Conservation (phyloP, 2,329 filamentous ascomycete species). For the Amauroascus verrucosus region DNA sequence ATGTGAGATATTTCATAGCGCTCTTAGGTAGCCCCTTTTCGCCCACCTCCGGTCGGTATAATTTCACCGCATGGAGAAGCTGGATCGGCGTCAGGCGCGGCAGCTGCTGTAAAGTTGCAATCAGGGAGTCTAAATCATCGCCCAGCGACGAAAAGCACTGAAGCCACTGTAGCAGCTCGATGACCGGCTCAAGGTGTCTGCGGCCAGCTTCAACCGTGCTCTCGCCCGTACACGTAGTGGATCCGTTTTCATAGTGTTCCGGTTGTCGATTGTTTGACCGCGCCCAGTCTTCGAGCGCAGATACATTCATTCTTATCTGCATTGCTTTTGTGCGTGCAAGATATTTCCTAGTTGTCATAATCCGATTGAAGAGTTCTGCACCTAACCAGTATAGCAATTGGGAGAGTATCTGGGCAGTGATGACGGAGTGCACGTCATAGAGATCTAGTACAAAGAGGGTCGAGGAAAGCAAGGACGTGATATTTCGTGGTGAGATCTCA, state of each 20-base stretch:
- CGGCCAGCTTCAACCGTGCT: constrained; percentile 74
- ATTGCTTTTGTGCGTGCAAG: constrained; percentile 94
- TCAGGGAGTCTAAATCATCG: constrained; percentile 78
- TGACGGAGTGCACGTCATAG: constrained; percentile 98
- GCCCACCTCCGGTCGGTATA: constrained; percentile 89
- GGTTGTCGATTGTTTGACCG: constrained; percentile 84
- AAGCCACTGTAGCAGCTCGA: constrained; percentile 92
- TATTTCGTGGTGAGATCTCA: constrained; percentile 85
- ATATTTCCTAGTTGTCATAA: constrained; percentile 94
- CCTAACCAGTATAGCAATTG: constrained; percentile 95
- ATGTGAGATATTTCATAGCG: constrained; percentile 73
- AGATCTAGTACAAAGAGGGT: constrained; percentile 94
- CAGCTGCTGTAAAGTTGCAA: constrained; percentile 80
- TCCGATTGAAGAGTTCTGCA: constrained; percentile 91
- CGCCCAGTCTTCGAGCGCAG: constrained; percentile 90
- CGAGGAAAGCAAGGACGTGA: constrained; percentile 88
- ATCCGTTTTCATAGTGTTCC: constrained; percentile 90
- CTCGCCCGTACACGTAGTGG: constrained; percentile 74
- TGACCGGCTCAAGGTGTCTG: constrained; percentile 75
- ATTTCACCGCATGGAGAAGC: constrained; percentile 79
- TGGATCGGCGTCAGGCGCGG: constrained; percentile 77
- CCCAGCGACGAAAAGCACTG: constrained; percentile 93
- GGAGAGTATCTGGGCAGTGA: constrained; percentile 79
- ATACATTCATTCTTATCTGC: constrained; percentile 99
- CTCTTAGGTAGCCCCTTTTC: constrained; percentile 85